phyloP scores from a whole-genome alignment of 495 filamentous ascomycete genomes.

The Friedmanniomyces simplex region DNA sequence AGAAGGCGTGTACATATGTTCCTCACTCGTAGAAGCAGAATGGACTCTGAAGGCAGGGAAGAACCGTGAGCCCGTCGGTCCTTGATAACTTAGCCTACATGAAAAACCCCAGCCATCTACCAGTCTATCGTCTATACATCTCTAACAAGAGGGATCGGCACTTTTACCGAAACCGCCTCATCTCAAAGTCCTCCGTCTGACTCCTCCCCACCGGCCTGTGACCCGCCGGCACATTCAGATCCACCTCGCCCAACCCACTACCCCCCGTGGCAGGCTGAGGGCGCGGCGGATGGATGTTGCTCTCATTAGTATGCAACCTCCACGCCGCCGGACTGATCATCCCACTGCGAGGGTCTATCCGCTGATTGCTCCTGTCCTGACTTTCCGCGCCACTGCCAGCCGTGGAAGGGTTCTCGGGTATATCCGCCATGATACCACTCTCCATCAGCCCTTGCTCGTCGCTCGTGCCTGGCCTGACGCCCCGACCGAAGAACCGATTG shows the following conservation, averaged over 20 bases:
- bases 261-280: background rate
- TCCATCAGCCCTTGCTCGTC: conserved; percentile 28
- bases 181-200: conserved; percentile 27
- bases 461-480: conserved; percentile 3
- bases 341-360: conserved; percentile 28
- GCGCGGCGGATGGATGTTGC: conserved; percentile 8
- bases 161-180: conserved; percentile 15
- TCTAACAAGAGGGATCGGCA: no score
- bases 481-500: conserved; percentile 33
- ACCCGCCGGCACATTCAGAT: background rate
- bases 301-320: conserved; percentile 20
- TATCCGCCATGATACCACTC: conserved; percentile 26
- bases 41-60: no score
- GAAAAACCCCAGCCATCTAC: no score
- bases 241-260: conserved; percentile 5
- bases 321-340: conserved; percentile 25
- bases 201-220: conserved; percentile 12
- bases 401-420: conserved; percentile 24
- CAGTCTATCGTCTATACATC: no score
- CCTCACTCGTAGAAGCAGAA: no score
- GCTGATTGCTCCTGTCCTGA: background rate
- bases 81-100: no score
- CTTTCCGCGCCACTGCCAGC: background rate
- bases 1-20: no score
- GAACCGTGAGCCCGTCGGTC: no score